A percentile compares a stretch with the other conserved stretches of the same genome.
Evolutionary conservation across 169 alveolate genomes (phyloP).

Genomic region (Theileria orientalis): DNA sequence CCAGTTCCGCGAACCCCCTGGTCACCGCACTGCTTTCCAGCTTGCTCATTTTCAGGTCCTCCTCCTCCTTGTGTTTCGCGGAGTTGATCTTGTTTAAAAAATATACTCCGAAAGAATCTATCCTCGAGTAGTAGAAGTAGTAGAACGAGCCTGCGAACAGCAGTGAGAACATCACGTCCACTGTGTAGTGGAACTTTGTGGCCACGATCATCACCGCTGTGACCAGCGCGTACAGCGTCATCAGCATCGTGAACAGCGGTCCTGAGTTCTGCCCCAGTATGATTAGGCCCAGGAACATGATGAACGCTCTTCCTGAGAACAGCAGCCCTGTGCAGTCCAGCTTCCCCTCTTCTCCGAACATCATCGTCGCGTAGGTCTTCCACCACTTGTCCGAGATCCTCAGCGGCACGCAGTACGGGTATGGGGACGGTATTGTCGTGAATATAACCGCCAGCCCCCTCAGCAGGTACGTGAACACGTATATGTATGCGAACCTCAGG

Average conservation of each 20-base stretch:
- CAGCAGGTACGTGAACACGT: constrained; percentile 44
- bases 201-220: constrained; percentile 41
- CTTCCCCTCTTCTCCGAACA: constrained; percentile 33
- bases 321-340: constrained; percentile 72
- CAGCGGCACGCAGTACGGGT: constrained; percentile 55
- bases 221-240: constrained; percentile 19
- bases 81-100: neutral
- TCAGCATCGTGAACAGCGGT: constrained; percentile 26
- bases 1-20: neutral
- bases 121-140: constrained; percentile 9
- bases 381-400: neutral
- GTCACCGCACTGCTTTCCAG: neutral
- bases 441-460: constrained; percentile 66
- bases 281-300: constrained; percentile 25
- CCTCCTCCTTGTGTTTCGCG: neutral
- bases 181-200: constrained; percentile 70
- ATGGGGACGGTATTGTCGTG: constrained; percentile 69
- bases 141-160: constrained; percentile 48
- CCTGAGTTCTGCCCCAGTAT: constrained; percentile 50
- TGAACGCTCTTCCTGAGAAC: constrained; percentile 72
- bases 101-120: constrained; percentile 2
- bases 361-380: constrained; percentile 27
- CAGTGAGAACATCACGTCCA: constrained; percentile 71
- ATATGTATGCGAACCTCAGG: neutral
- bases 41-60: neutral